Conservation (phyloP, 2,329 filamentous ascomycete species). For the Colletotrichum zoysiae region DNA sequence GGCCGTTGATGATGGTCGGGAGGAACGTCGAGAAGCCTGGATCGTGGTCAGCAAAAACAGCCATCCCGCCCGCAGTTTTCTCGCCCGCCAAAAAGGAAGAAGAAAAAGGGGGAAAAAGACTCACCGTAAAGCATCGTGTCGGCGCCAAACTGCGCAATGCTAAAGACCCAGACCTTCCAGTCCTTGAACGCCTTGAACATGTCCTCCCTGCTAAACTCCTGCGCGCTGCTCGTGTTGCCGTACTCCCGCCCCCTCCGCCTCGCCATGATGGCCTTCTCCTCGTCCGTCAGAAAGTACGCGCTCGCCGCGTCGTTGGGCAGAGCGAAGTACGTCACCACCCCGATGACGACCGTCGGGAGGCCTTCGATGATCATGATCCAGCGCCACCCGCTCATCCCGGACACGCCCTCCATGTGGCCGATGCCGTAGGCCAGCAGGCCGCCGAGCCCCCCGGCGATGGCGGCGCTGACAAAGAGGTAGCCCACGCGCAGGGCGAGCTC, state of each 20-base stretch:
- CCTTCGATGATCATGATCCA: constrained; percentile 75
- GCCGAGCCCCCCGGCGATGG: constrained; percentile 78
- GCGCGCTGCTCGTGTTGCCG: constrained; percentile 60
- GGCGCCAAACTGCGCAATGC: constrained; percentile 76
- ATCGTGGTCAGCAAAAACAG: background rate
- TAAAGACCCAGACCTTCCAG: constrained; percentile 82
- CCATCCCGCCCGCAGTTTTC: too few species aligned
- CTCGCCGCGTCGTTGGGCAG: constrained; percentile 65
- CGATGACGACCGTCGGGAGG: constrained; percentile 62
- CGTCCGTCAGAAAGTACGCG: constrained; percentile 44
- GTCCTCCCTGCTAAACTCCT: constrained; percentile 67
- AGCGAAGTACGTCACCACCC: constrained; percentile 63
- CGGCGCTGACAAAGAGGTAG: constrained; percentile 78
- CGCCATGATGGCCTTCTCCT: constrained; percentile 51
- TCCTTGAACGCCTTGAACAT: constrained; percentile 76
- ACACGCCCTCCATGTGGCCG: constrained; percentile 76
- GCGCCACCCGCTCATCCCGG: constrained; percentile 76
- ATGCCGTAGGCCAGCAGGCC: constrained; percentile 81
- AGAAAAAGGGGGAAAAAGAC: constrained; percentile 15
- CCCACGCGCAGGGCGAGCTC: constrained; percentile 80
- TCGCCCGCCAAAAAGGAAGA: background rate
- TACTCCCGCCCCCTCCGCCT: constrained; percentile 54
- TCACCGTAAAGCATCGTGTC: constrained; percentile 80
- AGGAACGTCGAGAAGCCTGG: constrained; percentile 71
- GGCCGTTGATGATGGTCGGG: constrained; percentile 72